A percentile compares a stretch with the other conserved stretches of the same genome.
Conservation (phyloP, 495 filamentous ascomycete species). For the Penicillium verhagenii region DNA sequence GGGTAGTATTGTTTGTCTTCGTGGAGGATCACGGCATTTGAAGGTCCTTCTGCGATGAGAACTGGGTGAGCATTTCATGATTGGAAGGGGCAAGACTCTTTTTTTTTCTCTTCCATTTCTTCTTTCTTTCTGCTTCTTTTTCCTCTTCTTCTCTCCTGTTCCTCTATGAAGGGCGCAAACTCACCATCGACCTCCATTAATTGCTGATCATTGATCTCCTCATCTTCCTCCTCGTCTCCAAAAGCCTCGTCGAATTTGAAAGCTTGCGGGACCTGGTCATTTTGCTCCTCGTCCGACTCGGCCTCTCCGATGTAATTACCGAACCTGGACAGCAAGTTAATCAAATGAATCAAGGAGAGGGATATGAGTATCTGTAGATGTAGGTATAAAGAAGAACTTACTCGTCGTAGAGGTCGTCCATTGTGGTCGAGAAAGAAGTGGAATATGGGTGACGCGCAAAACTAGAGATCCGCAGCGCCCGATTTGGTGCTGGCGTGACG, state of each 20-base stretch:
- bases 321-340: conserved; percentile 59
- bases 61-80: background rate
- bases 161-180: conserved; percentile 10
- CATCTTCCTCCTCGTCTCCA: conserved; percentile 62
- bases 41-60: conserved; percentile 72
- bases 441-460: conserved; percentile 7
- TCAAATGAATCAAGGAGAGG: background rate
- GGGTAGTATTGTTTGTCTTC: conserved; percentile 99
- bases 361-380: too few relatives aligned
- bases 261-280: conserved; percentile 66
- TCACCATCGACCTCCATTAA: conserved; percentile 91
- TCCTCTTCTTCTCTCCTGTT: too few relatives aligned
- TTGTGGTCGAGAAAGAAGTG: conserved; percentile 33
- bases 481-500: conserved; percentile 21
- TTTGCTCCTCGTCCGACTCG: conserved; percentile 84
- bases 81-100: conserved; percentile 1
- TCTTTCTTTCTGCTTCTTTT: background rate
- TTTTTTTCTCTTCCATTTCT: background rate
- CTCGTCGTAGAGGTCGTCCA: conserved; percentile 89
- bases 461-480: conserved; percentile 11
- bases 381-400: conserved; percentile 33
- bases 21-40: conserved; percentile 93
- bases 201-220: conserved; percentile 63
- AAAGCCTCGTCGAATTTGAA: conserved; percentile 78
- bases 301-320: conserved; percentile 95